Evolutionary conservation across 257 asterid genomes (phyloP), one percentile per base, ranked within the genome.

Genomic region (Fraxinus cuspidata): DNA sequence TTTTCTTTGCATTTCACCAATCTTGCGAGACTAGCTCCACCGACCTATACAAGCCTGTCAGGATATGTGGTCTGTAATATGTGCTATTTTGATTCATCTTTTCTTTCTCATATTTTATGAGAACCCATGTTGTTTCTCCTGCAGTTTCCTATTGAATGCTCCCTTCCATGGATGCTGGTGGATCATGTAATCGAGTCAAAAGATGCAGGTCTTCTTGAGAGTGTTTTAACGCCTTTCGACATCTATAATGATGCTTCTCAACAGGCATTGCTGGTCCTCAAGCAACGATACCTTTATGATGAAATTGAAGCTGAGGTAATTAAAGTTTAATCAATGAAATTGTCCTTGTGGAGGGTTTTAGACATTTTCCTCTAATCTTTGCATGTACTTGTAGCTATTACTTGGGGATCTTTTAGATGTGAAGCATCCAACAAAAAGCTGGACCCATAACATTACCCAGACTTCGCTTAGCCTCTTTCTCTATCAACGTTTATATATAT

Each of bases 91-190:
- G 34, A 18, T 53, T 77, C 72, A 21, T 23, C 72, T 27, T 78
- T 78, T 77, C 78, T 56, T 51, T 65, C 67, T 70, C 75, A 27
- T 31, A 23, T 69, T 37, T 82, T 73, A 64, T 71, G 75, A 69
- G 25, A 56, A 53, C 74, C 18, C 9, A 12, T 76, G 16, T 79
- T 38, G 19, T 73, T 77, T 56, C 49, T 77, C 77, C 29, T 87
- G 85, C 93, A 96, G 99, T 96, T 96, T 88, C 99, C 99, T 27
- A 89, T 93, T 47, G 98, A 96, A 79, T 96, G 99, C 84, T 96
- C 99, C 85, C 96, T 96, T 89, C 98, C 99, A 21, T 96, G 99
- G 99, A 92, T 96, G 95, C 91, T 96, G 93, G 96, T 96, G 90
- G 97, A 96, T 85, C 94, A 96, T 83, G 94, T 88, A 78, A 74